These are phyloP conservation scores for Colletotrichum gigasporum DNA, from an alignment of 2,329 filamentous ascomycete genomes.

Conservation along the genomic window DNA sequence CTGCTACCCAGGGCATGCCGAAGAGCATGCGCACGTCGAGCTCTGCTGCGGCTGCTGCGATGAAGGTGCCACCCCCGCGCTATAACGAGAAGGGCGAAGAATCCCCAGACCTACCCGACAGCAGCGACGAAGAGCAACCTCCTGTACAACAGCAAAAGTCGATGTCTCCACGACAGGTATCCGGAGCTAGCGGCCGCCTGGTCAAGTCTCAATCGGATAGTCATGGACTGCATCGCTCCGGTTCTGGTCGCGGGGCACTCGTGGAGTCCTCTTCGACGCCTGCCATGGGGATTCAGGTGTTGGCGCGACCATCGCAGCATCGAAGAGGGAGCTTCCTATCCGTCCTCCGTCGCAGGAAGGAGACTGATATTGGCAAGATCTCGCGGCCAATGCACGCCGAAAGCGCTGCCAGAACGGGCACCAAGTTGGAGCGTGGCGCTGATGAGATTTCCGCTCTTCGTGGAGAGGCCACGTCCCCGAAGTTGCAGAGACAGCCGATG, in stretches of 20 bases:
- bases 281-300: conserved; percentile 33
- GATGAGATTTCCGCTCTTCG: conserved; percentile 60
- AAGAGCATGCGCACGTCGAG: conserved; percentile 43
- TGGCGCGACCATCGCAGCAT: conserved; percentile 41
- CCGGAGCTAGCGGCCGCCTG: conserved; percentile 22
- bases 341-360: conserved; percentile 73
- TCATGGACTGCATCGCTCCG: conserved; percentile 46
- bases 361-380: conserved; percentile 59
- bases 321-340: conserved; percentile 63
- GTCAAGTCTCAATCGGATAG: conserved; percentile 35
- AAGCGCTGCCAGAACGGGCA: conserved; percentile 70
- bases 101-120: conserved; percentile 70
- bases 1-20: conserved; percentile 67
- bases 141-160: conserved; percentile 30
- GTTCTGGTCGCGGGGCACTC: conserved; percentile 52
- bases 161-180: conserved; percentile 32
- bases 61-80: conserved; percentile 43
- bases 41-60: conserved; percentile 44
- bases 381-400: conserved; percentile 62
- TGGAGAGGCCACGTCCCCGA: conserved; percentile 40
- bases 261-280: conserved; percentile 35
- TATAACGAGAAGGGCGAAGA: conserved; percentile 57
- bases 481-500: conserved; percentile 32
- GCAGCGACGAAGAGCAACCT: conserved; percentile 56
- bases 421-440: conserved; percentile 66